Conservation (phyloP, 2,329 filamentous ascomycete genomes). For the Ophiostoma angusticollis region DNA sequence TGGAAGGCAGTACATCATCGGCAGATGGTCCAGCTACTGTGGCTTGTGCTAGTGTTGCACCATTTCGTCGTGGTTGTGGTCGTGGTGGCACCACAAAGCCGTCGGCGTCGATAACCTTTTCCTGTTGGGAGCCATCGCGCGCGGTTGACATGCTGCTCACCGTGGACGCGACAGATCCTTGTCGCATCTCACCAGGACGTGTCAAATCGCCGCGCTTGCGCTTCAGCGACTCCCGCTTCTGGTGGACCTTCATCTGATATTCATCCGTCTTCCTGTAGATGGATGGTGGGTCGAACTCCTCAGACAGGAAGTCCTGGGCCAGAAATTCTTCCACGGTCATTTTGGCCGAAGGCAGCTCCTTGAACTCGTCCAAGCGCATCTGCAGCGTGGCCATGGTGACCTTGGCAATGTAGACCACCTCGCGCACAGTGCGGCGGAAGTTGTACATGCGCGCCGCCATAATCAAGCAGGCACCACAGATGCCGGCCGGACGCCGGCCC, state of each 20-base stretch:
- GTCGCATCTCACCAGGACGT: slow-evolving; percentile 4
- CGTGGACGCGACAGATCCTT: not conserved
- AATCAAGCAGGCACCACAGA: slow-evolving; percentile 87
- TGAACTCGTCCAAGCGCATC: slow-evolving; percentile 85
- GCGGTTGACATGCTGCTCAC: not conserved
- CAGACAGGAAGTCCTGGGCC: slow-evolving; percentile 42
- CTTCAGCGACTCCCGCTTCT: slow-evolving; percentile 31
- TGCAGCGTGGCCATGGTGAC: slow-evolving; percentile 89
- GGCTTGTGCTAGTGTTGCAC: slow-evolving; percentile 9
- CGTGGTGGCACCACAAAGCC: slow-evolving; percentile 52
- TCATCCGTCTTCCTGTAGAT: slow-evolving; percentile 57
- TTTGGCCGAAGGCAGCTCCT: slow-evolving; percentile 67
- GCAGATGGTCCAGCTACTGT: not conserved
- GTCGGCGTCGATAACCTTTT: slow-evolving; percentile 39
- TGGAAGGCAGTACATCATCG: too few relatives aligned
- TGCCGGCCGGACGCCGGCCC: slow-evolving; percentile 81
- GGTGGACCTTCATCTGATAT: slow-evolving; percentile 40
- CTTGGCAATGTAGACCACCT: slow-evolving; percentile 97
- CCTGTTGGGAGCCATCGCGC: not conserved
- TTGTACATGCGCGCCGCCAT: slow-evolving; percentile 98
- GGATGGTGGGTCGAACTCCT: slow-evolving; percentile 64
- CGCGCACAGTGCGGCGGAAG: slow-evolving; percentile 79
- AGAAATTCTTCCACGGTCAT: slow-evolving; percentile 77
- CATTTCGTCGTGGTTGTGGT: slow-evolving; percentile 22
- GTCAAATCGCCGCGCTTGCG: slow-evolving; percentile 27